Base-by-base conservation (phyloP, 2,329 filamentous ascomycete species). In the Penicillium digitatum region DNA sequence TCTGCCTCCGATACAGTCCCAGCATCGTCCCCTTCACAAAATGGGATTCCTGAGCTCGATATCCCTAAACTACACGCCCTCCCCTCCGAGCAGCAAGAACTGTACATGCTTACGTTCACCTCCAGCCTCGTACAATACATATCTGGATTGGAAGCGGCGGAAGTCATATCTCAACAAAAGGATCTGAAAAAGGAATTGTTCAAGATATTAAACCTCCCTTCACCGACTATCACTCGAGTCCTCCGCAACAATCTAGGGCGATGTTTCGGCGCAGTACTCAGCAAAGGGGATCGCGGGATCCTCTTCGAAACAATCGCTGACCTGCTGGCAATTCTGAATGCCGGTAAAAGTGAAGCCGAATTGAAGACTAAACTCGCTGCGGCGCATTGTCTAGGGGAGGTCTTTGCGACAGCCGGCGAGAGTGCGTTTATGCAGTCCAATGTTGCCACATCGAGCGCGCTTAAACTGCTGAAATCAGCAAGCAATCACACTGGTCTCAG, bases 261-360 rank as follows among this genome's bases (percentile, higher is more conserved):
- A 72, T 93, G 90, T 65, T 87, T 96, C 62, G 87, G 87, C 39
- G 86, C 88, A 66, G 86, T 97, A 55, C 88, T 99, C 62, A 82
- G 81, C 16, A 87, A 88, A 60, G 94, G 94, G 12, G 93, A 96
- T 74, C 83, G 93, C 61, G 96, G 95, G 70, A 81, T 95, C 48
- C 82, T 99, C 2, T 96, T 95, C 69, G 94, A 99, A 73, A 95
- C 90, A 0, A 88, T 97, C 69, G 95, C 94, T 66, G 93, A 97
- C 62, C 79, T 97, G 11, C 80, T 92, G 10, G 79, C 76, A 11
- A 85, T 95, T 53, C 72, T 95, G 43, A 85, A 85, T 57, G 82
- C 82, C 45, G 84, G 87, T 20, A 96, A 95, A 72, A 80, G 80
- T 50, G 92, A 96, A 55, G 85, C 85, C 62, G 91, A 96, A 65